Evolutionary conservation across 75 land plant genomes (phyloP).

Genomic region (Chamaecyparis obtusa): DNA sequence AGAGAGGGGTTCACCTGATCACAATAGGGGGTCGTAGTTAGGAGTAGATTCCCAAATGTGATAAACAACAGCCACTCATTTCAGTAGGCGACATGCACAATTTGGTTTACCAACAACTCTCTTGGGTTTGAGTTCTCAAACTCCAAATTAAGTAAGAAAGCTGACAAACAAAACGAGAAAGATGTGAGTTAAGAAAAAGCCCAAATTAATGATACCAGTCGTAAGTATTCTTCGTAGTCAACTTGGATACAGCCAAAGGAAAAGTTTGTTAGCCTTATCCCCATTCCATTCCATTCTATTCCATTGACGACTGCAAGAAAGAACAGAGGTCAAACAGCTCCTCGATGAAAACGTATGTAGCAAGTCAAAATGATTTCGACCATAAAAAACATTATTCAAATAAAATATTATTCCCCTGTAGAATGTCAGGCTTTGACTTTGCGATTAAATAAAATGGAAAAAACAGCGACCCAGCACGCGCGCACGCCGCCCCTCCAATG

Average conservation of each 20-base stretch:
- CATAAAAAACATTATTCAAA: too few relatives aligned
- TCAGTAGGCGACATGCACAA: not conserved
- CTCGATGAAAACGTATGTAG: conserved; percentile 1
- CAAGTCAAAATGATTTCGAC: not conserved
- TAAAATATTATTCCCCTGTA: not conserved
- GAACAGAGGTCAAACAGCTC: not conserved
- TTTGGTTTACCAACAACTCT: not conserved
- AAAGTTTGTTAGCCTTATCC: not conserved
- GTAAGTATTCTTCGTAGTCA: not conserved
- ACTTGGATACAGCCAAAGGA: conserved; percentile 3
- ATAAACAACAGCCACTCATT: not conserved
- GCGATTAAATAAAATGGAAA: not conserved
- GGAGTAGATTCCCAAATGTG: not conserved
- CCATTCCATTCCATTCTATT: too few relatives aligned
- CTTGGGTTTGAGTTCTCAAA: not conserved
- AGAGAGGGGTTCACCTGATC: not conserved
- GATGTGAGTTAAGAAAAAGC: not conserved
- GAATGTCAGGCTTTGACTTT: conserved; percentile 14
- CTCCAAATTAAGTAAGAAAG: too few relatives aligned
- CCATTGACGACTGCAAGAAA: not conserved
- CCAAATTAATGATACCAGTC: not conserved
- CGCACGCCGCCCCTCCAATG: not conserved
- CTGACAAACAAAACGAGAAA: too few relatives aligned
- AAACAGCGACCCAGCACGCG: not conserved
- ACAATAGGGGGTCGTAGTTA: not conserved